phyloP scores from a whole-genome alignment of 2,329 filamentous ascomycete species.

The Nemania serpens region DNA sequence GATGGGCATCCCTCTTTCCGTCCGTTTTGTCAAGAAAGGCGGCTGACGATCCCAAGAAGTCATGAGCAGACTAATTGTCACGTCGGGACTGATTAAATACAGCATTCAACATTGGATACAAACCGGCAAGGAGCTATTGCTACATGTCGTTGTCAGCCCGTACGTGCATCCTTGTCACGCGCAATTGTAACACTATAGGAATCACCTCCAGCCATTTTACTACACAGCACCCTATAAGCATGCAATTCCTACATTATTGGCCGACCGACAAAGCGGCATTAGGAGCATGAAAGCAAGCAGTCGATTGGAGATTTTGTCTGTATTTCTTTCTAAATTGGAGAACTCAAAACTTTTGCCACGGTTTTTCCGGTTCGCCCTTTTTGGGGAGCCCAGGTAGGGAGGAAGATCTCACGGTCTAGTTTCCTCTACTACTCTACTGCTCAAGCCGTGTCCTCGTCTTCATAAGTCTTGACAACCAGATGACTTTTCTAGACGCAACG shows the following conservation, averaged over 20 bases:
- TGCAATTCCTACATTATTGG: too few relatives aligned
- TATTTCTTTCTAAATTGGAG: conserved; percentile 29
- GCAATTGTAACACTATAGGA: background rate
- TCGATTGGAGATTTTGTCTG: conserved; percentile 35
- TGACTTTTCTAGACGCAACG: conserved; percentile 9
- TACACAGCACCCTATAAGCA: too few relatives aligned
- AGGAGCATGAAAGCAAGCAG: background rate
- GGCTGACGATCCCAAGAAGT: conserved; percentile 4
- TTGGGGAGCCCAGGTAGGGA: too few relatives aligned
- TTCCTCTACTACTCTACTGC: conserved; percentile 11
- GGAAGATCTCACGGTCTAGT: conserved; percentile 24
- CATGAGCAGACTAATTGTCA: background rate
- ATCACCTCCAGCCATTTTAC: too few relatives aligned
- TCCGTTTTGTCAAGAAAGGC: conserved; percentile 15
- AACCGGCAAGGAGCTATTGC: too few relatives aligned
- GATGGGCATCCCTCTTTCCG: conserved; percentile 21
- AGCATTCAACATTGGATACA: background rate
- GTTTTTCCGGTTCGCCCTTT: conserved; percentile 9
- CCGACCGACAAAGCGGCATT: too few relatives aligned
- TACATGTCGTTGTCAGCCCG: background rate
- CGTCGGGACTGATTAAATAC: background rate
- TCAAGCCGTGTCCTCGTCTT: conserved; percentile 19
- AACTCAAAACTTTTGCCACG: conserved; percentile 15
- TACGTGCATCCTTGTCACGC: background rate
- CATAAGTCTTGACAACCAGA: conserved; percentile 1